Base-by-base conservation (phyloP, 176 grass and related monocot genomes). In the Poa pratensis region DNA sequence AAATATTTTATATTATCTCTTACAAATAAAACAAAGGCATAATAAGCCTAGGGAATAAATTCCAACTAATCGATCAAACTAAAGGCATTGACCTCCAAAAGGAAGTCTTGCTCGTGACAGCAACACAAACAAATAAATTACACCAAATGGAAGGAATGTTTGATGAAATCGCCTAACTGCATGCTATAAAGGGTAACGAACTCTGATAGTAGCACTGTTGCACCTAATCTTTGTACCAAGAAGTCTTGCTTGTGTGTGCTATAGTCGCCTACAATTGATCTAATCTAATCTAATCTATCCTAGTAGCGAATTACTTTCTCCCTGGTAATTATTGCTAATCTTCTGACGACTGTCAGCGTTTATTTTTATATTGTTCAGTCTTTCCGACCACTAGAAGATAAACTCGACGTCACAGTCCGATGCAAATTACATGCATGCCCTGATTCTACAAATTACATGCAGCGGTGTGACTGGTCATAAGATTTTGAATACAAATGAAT, bases 141-240 rank as follows among this genome's bases (percentile, higher is more conserved):
- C 30, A 82, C 3, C 9, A 40, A 19, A 27, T 20, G 50, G 72
- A 59, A 71, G 69, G 50, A 84, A 87, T 84, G 81, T 77, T 61
- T 76, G 76, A 84, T 81, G 89, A 81, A 55, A 64, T 70, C 43
- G 84, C 70, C 70, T 37, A 77, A 88, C 81, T 46, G 49, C 7
- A 32, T 49, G 15, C 14, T 2, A 30, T 64, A 75, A 83, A 82
- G 77, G n/a, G 46, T 5, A 1, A 50, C 80, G 85, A 90, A 59
- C 83, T 78, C 78, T 58, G 22, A 28, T 73, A 61, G 69, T 63
- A 77, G 22, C 19, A 54, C 80, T 87, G 76, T 39, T 46, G 61
- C 89, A 77, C 85, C 85, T 91, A 91, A 87, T 87, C 87, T 77
- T 2, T 74, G 85, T 55, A 20, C 81, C 76, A 32, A 54, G 46